Evolutionary conservation across 2,329 filamentous ascomycete genomes (phyloP).

Genomic region (Exophiala spinifera): DNA sequence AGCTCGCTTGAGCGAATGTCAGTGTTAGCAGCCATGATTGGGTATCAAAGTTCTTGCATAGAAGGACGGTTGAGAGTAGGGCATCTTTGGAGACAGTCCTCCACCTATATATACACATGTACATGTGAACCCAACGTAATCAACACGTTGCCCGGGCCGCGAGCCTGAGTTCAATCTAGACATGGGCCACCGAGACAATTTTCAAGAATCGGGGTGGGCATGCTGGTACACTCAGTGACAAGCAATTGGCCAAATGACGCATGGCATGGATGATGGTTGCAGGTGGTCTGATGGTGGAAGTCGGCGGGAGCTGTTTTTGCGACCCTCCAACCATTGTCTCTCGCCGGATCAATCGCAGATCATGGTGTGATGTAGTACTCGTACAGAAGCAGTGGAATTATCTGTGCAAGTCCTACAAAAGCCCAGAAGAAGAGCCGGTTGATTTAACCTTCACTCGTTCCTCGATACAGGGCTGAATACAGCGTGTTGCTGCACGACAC

Average conservation of each 20-base stretch:
- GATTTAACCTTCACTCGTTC: too few relatives aligned
- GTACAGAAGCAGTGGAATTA: not conserved
- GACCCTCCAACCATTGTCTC: not conserved
- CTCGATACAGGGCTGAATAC: too few relatives aligned
- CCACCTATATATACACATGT: conserved; percentile 5
- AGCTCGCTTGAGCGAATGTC: conserved; percentile 46
- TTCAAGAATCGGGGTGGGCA: not conserved
- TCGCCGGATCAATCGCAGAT: not conserved
- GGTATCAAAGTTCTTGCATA: not conserved
- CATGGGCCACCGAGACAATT: not conserved
- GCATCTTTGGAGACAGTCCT: not conserved
- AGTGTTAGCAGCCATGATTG: conserved; percentile 11
- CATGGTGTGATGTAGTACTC: not conserved
- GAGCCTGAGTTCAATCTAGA: not conserved
- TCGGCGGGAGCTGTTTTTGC: not conserved
- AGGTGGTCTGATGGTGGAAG: conserved; percentile 11
- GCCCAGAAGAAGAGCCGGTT: too few relatives aligned
- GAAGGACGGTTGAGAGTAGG: not conserved
- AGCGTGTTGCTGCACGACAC: too few relatives aligned
- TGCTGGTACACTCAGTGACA: not conserved
- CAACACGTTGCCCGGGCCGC: conserved; percentile 1
- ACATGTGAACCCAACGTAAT: conserved; percentile 6
- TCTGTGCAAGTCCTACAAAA: too few relatives aligned
- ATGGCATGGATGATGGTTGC: not conserved
- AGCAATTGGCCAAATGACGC: conserved; percentile 1